Conservation (phyloP, 257 asterid species). For the Lycium ferocissimum region DNA sequence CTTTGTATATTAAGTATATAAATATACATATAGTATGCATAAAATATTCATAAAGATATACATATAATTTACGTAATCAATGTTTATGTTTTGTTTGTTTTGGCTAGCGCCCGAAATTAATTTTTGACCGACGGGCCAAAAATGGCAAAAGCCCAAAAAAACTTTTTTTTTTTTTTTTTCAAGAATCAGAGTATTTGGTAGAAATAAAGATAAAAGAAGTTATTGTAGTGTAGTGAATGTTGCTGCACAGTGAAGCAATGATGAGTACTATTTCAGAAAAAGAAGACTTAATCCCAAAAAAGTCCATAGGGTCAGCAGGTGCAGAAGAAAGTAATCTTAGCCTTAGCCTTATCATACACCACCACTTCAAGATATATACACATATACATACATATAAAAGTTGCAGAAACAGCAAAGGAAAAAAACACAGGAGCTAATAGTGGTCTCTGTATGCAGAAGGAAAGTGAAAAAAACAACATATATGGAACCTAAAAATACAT, state of each 20-base stretch:
- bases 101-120: too few relatives aligned
- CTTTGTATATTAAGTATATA: too few relatives aligned
- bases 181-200: constrained; percentile 1
- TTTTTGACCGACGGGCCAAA: too few relatives aligned
- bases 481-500: constrained; percentile 41
- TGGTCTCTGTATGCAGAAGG: constrained; percentile 43
- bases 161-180: neutral
- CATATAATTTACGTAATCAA: too few relatives aligned
- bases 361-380: constrained; percentile 11
- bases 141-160: too few relatives aligned
- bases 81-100: too few relatives aligned
- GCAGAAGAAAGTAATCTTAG: constrained; percentile 33
- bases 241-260: constrained; percentile 71
- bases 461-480: constrained; percentile 41
- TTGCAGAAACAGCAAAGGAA: constrained; percentile 56
- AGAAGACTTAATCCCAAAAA: constrained; percentile 42
- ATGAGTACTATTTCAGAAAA: constrained; percentile 47
- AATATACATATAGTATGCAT: too few relatives aligned
- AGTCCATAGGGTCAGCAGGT: constrained; percentile 41
- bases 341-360: constrained; percentile 7
- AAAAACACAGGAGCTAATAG: constrained; percentile 48
- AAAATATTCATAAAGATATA: too few relatives aligned
- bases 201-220: neutral
- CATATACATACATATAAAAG: constrained; percentile 13
- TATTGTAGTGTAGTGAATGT: constrained; percentile 31